Evolutionary conservation across 306 rosid genomes (phyloP).

Genomic region (Amphicarpaea edgeworthii): DNA sequence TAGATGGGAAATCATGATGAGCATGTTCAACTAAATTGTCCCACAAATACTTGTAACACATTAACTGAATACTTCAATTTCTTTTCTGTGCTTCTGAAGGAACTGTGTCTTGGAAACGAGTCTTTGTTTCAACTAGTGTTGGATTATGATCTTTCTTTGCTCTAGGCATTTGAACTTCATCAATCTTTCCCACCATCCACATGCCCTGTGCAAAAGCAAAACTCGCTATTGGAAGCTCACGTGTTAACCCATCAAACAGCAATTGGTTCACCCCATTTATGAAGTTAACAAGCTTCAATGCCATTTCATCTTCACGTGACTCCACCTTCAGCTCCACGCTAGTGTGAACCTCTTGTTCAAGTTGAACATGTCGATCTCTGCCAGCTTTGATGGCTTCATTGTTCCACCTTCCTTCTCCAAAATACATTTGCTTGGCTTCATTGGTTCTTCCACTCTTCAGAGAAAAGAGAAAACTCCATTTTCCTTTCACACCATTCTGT

Average conservation of each 20-base stretch:
- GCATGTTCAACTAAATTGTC: constrained; percentile 60
- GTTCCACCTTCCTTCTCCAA: constrained; percentile 56
- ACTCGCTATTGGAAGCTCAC: constrained; percentile 77
- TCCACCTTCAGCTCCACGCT: constrained; percentile 51
- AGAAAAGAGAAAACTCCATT: constrained; percentile 47
- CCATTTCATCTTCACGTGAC: constrained; percentile 72
- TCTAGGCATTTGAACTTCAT: constrained; percentile 64
- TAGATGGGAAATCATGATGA: constrained; percentile 50
- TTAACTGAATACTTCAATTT: constrained; percentile 83
- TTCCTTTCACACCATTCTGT: constrained; percentile 58
- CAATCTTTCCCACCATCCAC: constrained; percentile 86
- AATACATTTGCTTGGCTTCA: constrained; percentile 49
- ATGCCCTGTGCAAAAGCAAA: constrained; percentile 59
- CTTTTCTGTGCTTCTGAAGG: constrained; percentile 78
- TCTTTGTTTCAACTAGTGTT: constrained; percentile 72
- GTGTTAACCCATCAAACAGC: constrained; percentile 67
- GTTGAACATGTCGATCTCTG: constrained; percentile 66
- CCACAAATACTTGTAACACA: constrained; percentile 87
- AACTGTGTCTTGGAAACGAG: constrained; percentile 62
- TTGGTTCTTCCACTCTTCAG: constrained; percentile 38
- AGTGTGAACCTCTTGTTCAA: constrained; percentile 68
- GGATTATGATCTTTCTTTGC: constrained; percentile 50
- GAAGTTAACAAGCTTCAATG: constrained; percentile 73
- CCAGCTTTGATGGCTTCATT: constrained; percentile 71
- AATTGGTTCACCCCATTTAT: constrained; percentile 72